Conservation (phyloP, 2,329 filamentous ascomycete species). For the Xylaria sp. region DNA sequence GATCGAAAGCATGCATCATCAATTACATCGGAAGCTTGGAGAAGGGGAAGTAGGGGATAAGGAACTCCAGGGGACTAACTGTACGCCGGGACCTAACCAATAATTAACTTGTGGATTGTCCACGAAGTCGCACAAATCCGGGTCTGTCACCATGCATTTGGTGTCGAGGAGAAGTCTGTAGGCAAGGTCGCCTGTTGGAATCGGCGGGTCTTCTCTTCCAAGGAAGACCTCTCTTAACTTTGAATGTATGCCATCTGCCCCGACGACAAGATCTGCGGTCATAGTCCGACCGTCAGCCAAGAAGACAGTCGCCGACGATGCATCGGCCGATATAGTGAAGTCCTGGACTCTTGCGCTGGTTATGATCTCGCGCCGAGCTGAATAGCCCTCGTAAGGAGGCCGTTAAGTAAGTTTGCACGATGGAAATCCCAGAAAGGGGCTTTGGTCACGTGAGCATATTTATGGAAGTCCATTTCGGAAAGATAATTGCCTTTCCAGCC, state of each 20-base stretch:
- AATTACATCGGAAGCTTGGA: too few relatives aligned
- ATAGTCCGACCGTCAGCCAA: constrained; percentile 45
- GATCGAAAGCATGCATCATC: too few relatives aligned
- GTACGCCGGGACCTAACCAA: constrained; percentile 58
- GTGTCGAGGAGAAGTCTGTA: constrained; percentile 55
- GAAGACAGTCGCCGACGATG: constrained; percentile 45
- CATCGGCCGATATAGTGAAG: constrained; percentile 45
- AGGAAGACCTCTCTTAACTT: constrained; percentile 52
- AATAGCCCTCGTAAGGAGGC: constrained; percentile 52
- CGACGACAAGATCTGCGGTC: constrained; percentile 52
- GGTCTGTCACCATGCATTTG: constrained; percentile 52
- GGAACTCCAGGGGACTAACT: constrained; percentile 30
- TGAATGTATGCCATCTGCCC: constrained; percentile 55
- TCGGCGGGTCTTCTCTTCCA: constrained; percentile 51
- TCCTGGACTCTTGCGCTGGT: constrained; percentile 51
- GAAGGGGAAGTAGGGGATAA: too few relatives aligned
- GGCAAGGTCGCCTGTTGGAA: constrained; percentile 56
- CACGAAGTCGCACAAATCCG: constrained; percentile 51
- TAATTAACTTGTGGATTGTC: constrained; percentile 56
- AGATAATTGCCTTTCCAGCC: constrained; percentile 59
- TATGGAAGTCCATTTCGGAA: constrained; percentile 54
- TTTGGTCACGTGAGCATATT: constrained; percentile 43
- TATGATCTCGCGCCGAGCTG: constrained; percentile 55
- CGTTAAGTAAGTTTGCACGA: constrained; percentile 56
- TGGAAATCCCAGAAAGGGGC: constrained; percentile 61